Evolutionary conservation across 352 stramenopile genomes (phyloP), one percentile per base, ranked within the genome.

Genomic region (Nothophytophthora sp.): DNA sequence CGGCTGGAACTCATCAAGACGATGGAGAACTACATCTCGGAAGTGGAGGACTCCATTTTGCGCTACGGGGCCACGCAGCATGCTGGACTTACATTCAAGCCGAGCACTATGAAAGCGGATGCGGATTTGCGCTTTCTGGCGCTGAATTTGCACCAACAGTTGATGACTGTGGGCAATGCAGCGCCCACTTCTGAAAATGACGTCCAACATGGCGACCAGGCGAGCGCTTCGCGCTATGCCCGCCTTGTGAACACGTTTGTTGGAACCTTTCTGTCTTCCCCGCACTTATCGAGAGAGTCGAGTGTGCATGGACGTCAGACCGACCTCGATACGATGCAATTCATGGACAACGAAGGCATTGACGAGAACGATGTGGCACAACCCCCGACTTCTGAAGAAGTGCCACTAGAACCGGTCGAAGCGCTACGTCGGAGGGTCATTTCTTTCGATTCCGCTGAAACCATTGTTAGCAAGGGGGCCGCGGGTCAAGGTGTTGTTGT

Each of bases 21-120:
- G 25, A 91, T 89, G 80, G 79, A 95, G 57, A 55, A 72, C n/a
- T 90, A 95, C 50, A 88, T 92, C 23, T 81, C 70, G n/a, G 67
- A 89, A 30, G 78, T 92, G 7, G 77, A 91, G 43, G 78, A 86
- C 19, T 80, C 80, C 5, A 91, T 95, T 44, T 30, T 90, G 22
- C 63, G 78, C 10, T 95, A 92, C 29, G 81, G 77, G n/a, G 60
- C 73, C 24, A 73, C 73, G 13, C 75, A 88, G 28, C 78, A 91
- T 22, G 76, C 57, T 0, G 81, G 79, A 1, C 60, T 92, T 18
- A 92, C 79, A 12, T 95, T 95, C 37, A 95, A 95, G 54, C 85
- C 85, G 7, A 92, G 80, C 48, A 95, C 85, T 2, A 93, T 90
- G 76, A 95, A 95, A 70, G 81, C 81, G 9, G 81, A 95, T 59